These are phyloP conservation scores for Agrocybe pediades DNA, from an alignment of 768 basidiomycete genomes.

Conservation along the genomic window DNA sequence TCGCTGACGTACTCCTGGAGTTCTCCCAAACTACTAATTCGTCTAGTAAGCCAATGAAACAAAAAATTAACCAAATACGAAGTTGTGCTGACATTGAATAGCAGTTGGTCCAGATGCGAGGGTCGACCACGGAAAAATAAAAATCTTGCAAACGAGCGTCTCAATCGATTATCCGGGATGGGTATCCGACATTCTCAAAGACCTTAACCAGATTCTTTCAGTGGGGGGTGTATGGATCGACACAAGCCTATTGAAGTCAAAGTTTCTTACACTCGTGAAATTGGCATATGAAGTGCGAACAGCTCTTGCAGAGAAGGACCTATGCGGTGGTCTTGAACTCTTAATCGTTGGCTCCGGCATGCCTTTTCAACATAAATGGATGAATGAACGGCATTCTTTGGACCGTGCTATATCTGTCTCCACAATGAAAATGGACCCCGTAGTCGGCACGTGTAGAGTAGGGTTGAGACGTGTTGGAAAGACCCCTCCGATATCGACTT, in stretches of 20 bases:
- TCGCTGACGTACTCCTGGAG: constrained; percentile 25
- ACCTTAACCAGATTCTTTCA: constrained; percentile 13
- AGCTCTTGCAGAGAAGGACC: constrained; percentile 23
- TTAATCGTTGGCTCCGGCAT: constrained; percentile 9
- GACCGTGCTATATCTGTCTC: constrained; percentile 7
- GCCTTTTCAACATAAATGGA: constrained; percentile 18
- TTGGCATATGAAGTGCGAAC: constrained; percentile 23
- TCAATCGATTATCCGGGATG: constrained; percentile 15
- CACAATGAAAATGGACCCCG: constrained; percentile 8
- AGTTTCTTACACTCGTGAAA: constrained; percentile 20
- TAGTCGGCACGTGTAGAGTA: constrained; percentile 22
- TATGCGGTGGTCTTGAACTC: constrained; percentile 20
- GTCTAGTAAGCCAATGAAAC: too few species aligned
- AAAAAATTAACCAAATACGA: background rate
- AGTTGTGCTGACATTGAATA: background rate
- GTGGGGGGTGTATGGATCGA: constrained; percentile 19
- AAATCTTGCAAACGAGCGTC: constrained; percentile 14
- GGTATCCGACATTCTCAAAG: constrained; percentile 20
- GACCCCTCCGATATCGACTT: background rate
- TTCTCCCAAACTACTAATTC: constrained; percentile 9
- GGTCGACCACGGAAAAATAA: constrained; percentile 19
- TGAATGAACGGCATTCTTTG: constrained; percentile 17
- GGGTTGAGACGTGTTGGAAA: constrained; percentile 19
- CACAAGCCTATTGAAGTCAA: constrained; percentile 12
- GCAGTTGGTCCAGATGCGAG: background rate